Base-by-base conservation (phyloP, 2,329 filamentous ascomycete genomes). In the Arthroderma sp. region DNA sequence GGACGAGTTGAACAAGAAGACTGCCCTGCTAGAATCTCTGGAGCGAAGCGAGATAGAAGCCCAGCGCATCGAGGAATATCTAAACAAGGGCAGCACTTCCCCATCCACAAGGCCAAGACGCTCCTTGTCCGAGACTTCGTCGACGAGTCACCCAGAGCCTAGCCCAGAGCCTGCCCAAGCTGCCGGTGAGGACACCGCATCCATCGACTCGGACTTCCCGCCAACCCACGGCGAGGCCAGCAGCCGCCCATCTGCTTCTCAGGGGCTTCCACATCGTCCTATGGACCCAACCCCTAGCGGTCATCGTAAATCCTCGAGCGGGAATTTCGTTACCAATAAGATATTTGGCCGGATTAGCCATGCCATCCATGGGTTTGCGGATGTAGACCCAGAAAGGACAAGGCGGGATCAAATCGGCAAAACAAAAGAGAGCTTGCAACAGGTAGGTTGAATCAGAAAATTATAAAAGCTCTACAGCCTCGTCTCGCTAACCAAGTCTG, bases 301-400 rank as follows among this genome's bases (percentile, higher is more conserved):
- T 41, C 90, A 95, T 73, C 87, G 84, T 70, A 95, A 95, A 73
- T 84, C 82, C 43, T 79, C 86, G 1, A 94, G 88, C 67, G 84
- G 88, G n/a, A 89, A 87, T 65, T 95, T 93, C 61, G 91, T 97
- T 61, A 91, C 91, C 1, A 95, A 81, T 67, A 84, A 91, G 74
- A 89, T 98, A 55, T 97, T 98, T 70, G 93, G 91, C 0, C 87
- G 91, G 9, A 86, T 98, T 61, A 94, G 88, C 57, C 91, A 98
- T 73, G 93, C 93, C 0, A 89, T 97, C 35, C 89, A 97, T 67
- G 93, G 93, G 2, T 91, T 97, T 66, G 91, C 93, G 0, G 93
- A 98, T 69, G 88, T 94, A 43, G 93, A 98, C 68, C 93, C 93
- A 0, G 93, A 98, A 73, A 81, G 91, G 61, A 95, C 91, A 44